Evolutionary conservation across 164 flowering plant genomes (phyloP), one percentile per base, ranked within the genome.

Genomic region (Buxus sempervirens): DNA sequence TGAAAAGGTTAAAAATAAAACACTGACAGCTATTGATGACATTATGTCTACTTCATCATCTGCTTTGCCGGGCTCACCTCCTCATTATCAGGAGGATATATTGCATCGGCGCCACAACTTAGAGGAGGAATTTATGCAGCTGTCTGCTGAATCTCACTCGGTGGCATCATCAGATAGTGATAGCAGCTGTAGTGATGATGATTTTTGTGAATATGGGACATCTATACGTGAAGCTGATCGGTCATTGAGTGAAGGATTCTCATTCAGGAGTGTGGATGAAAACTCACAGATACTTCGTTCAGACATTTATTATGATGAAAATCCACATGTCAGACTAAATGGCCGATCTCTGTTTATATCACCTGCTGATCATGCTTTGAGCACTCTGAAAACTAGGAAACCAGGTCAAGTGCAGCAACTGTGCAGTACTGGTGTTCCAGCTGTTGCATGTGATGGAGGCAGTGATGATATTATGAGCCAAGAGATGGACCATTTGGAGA

Each of bases 41-140:
- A 76, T 69, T 56, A 64, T 76, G 56, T 75, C 86, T 18, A 76
- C 42, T 66, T 81, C 85, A 42, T 78, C 83, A 21, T 84, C 83
- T 62, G 72, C 63, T 62, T 66, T 23, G 70, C 85, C 82, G 58
- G 79, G 82, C 58, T 95, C 97, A 22, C 97, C 99, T 8, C 97
- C 99, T 69, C 94, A 90, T 63, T 95, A 89, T 78, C 80, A 82
- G 74, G 86, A 84, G 78, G 96, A 87, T 73, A 82, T 95, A 67
- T 76, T 95, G 73, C 92, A 88, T 66, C 96, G 92, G n/a, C 96
- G 97, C 53, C 88, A 89, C 21, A 82, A 83, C 71, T 75, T 91
- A 57, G 97, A 85, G 72, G 96, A 91, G 76, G 97, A 95, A 75
- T 77, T 85, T 75, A 63, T 90, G 82, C 96, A 90, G 80, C 77